Conservation (phyloP, 2,329 filamentous ascomycete species). For the Davidsoniella virescens region DNA sequence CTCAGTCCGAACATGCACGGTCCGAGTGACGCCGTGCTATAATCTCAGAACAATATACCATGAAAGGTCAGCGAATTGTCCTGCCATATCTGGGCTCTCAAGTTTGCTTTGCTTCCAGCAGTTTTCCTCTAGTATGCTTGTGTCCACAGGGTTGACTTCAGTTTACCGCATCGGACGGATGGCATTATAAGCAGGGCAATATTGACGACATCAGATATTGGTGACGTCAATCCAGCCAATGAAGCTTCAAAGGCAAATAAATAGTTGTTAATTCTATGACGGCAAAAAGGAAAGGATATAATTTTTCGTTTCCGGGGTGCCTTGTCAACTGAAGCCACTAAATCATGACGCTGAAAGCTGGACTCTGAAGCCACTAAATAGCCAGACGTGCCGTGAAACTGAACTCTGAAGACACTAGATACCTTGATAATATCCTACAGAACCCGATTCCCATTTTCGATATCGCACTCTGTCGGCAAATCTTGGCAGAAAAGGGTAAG, state of each 20-base stretch:
- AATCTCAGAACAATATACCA: neutral
- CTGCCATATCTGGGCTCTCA: neutral
- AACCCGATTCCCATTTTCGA: neutral
- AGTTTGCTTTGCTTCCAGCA: neutral
- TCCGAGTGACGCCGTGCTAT: constrained; percentile 72
- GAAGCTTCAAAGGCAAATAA: too few relatives aligned
- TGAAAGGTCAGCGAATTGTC: neutral
- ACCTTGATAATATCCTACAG: neutral
- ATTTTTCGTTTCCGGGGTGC: too few relatives aligned
- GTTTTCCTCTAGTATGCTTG: neutral
- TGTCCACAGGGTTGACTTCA: neutral
- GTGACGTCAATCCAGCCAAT: neutral
- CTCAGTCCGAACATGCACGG: constrained; percentile 44
- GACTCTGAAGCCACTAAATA: neutral
- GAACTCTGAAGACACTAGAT: neutral
- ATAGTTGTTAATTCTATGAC: too few relatives aligned
- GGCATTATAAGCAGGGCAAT: neutral
- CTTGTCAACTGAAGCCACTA: neutral
- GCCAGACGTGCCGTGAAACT: neutral
- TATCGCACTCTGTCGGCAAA: too few relatives aligned
- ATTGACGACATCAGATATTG: neutral
- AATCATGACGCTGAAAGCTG: neutral
- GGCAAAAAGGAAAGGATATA: too few relatives aligned
- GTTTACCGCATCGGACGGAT: neutral
- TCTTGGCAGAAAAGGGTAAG: neutral